These are phyloP conservation scores for Boletus tylopilopsis DNA, from an alignment of 768 basidiomycete genomes.

Conservation along the genomic window DNA sequence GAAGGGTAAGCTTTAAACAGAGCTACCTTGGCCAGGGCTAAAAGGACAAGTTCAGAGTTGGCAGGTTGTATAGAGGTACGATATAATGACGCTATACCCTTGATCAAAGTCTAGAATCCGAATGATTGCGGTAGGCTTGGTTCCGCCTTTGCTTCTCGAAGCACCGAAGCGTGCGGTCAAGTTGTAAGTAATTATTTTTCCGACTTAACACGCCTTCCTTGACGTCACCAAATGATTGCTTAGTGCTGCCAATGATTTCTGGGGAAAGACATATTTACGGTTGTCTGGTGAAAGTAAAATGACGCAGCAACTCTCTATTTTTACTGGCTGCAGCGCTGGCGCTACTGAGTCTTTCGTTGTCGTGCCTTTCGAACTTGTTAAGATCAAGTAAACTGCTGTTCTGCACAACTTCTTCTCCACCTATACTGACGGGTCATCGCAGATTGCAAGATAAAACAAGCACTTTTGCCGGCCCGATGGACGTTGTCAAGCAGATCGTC, in stretches of 20 bases:
- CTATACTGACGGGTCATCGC: not conserved
- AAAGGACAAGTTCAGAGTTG: slow-evolving; percentile 44
- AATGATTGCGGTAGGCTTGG: slow-evolving; percentile 54
- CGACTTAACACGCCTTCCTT: not conserved
- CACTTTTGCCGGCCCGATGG: slow-evolving; percentile 87
- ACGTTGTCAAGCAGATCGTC: slow-evolving; percentile 80
- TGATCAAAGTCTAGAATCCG: not conserved
- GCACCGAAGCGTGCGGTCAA: slow-evolving; percentile 98
- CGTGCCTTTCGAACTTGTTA: slow-evolving; percentile 95
- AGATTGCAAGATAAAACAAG: slow-evolving; percentile 92
- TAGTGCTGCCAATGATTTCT: slow-evolving; percentile 89
- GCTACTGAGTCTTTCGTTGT: slow-evolving; percentile 95
- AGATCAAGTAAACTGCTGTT: slow-evolving; percentile 59
- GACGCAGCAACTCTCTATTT: slow-evolving; percentile 81
- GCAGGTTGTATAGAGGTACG: slow-evolving; percentile 83
- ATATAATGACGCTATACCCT: not conserved
- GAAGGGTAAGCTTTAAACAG: slow-evolving; percentile 68
- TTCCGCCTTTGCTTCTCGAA: slow-evolving; percentile 93
- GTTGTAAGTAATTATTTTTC: slow-evolving; percentile 52
- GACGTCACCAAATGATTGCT: slow-evolving; percentile 8
- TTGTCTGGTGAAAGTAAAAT: slow-evolving; percentile 74
- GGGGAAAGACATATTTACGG: slow-evolving; percentile 77
- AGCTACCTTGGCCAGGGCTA: not conserved
- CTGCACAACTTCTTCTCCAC: not conserved
- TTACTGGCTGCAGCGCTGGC: slow-evolving; percentile 92